These are phyloP conservation scores for Aspergillus sp. DNA, from an alignment of 2,329 filamentous ascomycete genomes.

Conservation along the genomic window DNA sequence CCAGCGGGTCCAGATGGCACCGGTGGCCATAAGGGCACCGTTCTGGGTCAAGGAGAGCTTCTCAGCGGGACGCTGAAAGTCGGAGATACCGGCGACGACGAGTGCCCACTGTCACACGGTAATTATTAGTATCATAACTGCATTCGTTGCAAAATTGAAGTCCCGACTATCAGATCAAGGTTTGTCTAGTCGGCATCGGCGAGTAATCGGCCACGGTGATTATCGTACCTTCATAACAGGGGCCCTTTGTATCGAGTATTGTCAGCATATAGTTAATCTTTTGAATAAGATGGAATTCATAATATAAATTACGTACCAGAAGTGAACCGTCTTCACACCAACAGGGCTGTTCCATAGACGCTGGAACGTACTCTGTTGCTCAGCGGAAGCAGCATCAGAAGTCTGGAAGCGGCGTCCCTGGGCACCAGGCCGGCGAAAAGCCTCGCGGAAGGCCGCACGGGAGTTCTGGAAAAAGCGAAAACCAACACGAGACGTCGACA, in stretches of 20 bases:
- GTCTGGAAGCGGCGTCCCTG: slow-evolving; percentile 68
- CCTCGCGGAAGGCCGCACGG: slow-evolving; percentile 51
- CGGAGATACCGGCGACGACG: slow-evolving; percentile 86
- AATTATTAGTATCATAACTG: background rate
- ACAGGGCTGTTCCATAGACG: slow-evolving; percentile 81
- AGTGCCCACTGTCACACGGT: slow-evolving; percentile 69
- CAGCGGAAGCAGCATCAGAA: slow-evolving; percentile 54
- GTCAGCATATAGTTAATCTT: background rate
- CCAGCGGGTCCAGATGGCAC: slow-evolving; percentile 97
- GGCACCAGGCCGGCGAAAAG: slow-evolving; percentile 52
- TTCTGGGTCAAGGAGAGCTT: slow-evolving; percentile 94
- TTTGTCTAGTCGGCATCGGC: background rate
- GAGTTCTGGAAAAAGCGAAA: slow-evolving; percentile 58
- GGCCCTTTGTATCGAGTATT: slow-evolving; percentile 58
- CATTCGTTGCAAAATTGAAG: background rate
- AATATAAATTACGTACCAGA: slow-evolving; percentile 64
- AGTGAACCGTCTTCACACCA: slow-evolving; percentile 92
- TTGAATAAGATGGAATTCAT: background rate
- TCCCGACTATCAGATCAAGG: too few relatives aligned
- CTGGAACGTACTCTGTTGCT: slow-evolving; percentile 60
- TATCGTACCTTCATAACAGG: slow-evolving; percentile 79
- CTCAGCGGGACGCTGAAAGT: slow-evolving; percentile 87
- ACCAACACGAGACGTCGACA: slow-evolving; percentile 58
- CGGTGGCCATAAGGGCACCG: slow-evolving; percentile 82
- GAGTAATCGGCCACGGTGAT: background rate